Percentiles rank a stretch among this genome's conserved stretches.
Evolutionary conservation across 495 filamentous ascomycete genomes (phyloP).

Genomic region (Choiromyces venosus): DNA sequence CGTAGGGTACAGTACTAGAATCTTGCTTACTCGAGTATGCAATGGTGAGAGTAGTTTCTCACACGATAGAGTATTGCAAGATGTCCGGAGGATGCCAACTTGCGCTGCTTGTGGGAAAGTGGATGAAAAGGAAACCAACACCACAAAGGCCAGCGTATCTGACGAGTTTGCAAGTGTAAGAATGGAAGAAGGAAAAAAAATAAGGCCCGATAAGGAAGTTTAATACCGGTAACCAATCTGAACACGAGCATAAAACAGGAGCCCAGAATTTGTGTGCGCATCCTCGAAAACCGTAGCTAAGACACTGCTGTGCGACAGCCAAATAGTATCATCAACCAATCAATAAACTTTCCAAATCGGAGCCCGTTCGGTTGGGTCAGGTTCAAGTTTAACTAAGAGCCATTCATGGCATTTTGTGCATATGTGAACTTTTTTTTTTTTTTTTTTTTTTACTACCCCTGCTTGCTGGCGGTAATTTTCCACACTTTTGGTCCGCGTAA

Average conservation of each 20-base stretch:
- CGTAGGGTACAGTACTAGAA: neutral
- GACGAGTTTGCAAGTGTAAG: neutral
- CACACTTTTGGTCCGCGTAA: neutral
- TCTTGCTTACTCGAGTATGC: neutral
- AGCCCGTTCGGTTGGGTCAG: neutral
- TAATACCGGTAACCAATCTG: neutral
- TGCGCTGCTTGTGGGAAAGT: neutral
- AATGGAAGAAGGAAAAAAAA: no score
- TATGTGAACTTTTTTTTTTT: neutral
- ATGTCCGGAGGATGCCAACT: neutral
- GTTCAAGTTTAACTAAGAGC: neutral
- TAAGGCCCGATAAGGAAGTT: no score
- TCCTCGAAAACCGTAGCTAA: no score
- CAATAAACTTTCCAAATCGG: neutral
- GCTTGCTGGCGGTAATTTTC: neutral
- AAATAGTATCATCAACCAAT: neutral
- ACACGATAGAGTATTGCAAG: neutral
- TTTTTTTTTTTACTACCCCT: neutral
- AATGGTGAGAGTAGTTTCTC: neutral
- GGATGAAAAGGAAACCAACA: neutral
- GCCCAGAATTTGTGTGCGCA: neutral
- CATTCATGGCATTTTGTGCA: neutral
- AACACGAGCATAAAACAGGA: neutral
- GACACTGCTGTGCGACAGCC: neutral
- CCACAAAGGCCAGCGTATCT: neutral